Base-by-base conservation (phyloP, 2,329 filamentous ascomycete genomes). In the Fusarium liriodendri region DNA sequence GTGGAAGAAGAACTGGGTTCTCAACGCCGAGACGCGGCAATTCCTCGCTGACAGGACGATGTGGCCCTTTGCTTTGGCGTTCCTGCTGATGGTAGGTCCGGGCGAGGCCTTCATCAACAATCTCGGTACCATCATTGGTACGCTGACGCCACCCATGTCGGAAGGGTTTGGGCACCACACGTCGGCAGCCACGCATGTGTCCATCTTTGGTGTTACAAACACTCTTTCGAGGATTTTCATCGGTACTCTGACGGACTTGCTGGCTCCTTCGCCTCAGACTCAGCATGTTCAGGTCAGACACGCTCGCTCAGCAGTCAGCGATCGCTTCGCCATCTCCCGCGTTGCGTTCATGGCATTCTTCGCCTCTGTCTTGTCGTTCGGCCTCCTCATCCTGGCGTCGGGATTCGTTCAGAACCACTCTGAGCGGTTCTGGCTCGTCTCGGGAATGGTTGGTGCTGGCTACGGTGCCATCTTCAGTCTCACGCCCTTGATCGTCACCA, bases 81-180 rank as follows among this genome's bases (percentile, higher is more conserved):
- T 99, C 84, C 94, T 98, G 82, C 89, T 98, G 72, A 94, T 98
- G 77, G 94, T 95, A 63, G 97, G 97, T 0, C 96, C 97, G 0
- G 96, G 95, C n/a, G 97, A 99, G 83, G 94, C 96, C 13, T 99
- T 98, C 82, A 95, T 98, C 84, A 99, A 98, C 84, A 99, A 98
- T 78, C 86, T 99, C 11, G 97, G 97, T 38, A 98, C 95, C 27
- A 92, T 99, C 70, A 95, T 98, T 76, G 93, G 94, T 75, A 97
- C 96, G 0, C 87, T 98, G 5, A 94, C 94, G 52, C 89, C 89
- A 16, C 91, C 90, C 20, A 81, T 84, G 8, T 80, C 87, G 20
- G 81, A 85, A 54, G 81, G 83, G 58, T 76, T 80, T 5, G 80
- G 84, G 62, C 73, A 78, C 22, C 81, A 86, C 76, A 90, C 92